Evolutionary conservation across 805 yeast genomes (phyloP), one percentile per base, ranked within the genome.

Genomic region (Tetrapisispora pingtungensis): DNA sequence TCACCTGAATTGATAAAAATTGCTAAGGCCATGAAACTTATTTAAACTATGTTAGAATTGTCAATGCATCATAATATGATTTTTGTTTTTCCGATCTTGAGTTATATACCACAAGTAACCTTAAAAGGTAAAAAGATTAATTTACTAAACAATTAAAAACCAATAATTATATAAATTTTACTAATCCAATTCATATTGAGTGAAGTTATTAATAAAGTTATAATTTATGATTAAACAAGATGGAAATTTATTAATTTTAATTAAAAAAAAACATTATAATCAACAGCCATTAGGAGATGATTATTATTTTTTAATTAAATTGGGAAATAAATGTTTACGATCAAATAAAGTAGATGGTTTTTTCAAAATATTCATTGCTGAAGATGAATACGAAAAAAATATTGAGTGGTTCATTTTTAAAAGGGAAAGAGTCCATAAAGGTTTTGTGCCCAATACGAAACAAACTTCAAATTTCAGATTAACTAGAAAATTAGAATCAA

Each of bases 401-500:
- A 17, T 52, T 3, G 48, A 53, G 15, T 27, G 48, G 28, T 47
- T 37, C 27, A 22, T 49, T 20, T 51, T 53, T 19, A 45, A 45
- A 35, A 45, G 55, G 33, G 18, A 32, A 7, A 38, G 39, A 8
- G 42, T 22, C 7, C 10, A 13, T 19, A 5, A n/a, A 3, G 3
- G 10, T 3, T 7, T 6, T 7, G 22, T 19, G 14, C 2, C 13
- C 15, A n/a, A 10, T 2, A 20, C 7, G 7, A 15, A 19, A 24
- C 5, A 13, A n/a, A n/a, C n/a, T 20, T 18, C 7, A 5, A 14
- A 13, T 7, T 24, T 34, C 14, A 14, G 18, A 18, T 45, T 50
- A 8, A 46, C 51, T 32, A 44, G 57, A 22, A 37, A 46, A 24
- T 32, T 50, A 27, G 19, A 50, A 15, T 54, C 48, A 20, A 33